These are phyloP conservation scores for Alternaria metachromatica DNA, from an alignment of 2,329 filamentous ascomycete genomes.

Conservation along the genomic window DNA sequence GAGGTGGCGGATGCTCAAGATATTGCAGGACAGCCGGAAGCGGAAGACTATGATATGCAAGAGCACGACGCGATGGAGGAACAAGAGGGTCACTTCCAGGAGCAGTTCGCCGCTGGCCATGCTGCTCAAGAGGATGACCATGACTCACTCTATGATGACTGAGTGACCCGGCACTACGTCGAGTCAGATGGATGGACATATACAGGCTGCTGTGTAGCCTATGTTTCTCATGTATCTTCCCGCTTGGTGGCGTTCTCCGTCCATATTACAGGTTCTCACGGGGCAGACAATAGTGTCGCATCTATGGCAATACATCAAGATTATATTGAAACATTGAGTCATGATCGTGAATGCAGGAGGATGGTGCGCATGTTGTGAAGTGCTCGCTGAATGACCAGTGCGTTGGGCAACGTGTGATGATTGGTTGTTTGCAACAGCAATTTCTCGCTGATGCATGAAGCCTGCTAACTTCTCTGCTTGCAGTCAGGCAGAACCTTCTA, in stretches of 20 bases:
- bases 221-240: neutral
- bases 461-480: neutral
- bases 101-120: constrained; percentile 31
- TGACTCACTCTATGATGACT: constrained; percentile 33
- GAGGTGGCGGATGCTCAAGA: neutral
- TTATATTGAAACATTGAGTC: neutral
- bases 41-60: constrained; percentile 6
- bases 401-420: neutral
- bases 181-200: neutral
- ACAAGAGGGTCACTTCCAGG: constrained; percentile 28
- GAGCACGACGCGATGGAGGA: constrained; percentile 5
- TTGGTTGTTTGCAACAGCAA: neutral
- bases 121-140: constrained; percentile 16
- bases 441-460: neutral
- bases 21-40: neutral
- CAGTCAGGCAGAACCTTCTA: neutral
- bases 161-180: constrained; percentile 3
- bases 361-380: neutral
- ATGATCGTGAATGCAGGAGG: neutral
- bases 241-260: neutral
- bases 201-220: neutral
- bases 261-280: neutral
- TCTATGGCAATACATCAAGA: neutral
- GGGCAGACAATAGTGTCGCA: neutral
- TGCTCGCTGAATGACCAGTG: neutral